A percentile compares a stretch with the other conserved stretches of the same genome.
These are phyloP conservation scores for Glycyrrhiza uralensis DNA, from an alignment of 306 rosid species.

Conservation along the genomic window DNA sequence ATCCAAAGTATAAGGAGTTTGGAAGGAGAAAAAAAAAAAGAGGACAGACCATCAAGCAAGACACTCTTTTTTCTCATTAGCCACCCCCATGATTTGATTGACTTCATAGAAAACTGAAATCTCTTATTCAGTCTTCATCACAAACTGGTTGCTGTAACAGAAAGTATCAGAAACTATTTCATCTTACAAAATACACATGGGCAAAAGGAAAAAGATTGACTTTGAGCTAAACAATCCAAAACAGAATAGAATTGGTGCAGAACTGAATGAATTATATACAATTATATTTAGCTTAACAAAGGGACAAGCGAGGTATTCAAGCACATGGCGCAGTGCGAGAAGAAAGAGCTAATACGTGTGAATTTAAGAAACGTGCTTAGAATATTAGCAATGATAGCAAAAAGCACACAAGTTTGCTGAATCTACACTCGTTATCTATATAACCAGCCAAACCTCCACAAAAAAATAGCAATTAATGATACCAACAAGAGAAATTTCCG, in stretches of 20 bases:
- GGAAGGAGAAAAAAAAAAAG: slow-evolving; percentile 1
- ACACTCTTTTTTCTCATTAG: slow-evolving; percentile 43
- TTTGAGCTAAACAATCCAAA: neutral
- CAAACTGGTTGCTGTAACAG: slow-evolving; percentile 35
- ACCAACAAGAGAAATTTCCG: neutral
- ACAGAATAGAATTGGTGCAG: neutral
- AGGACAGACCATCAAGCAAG: slow-evolving; percentile 57
- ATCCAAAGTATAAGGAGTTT: neutral
- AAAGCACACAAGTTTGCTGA: neutral
- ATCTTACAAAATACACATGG: slow-evolving; percentile 8
- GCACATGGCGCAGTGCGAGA: slow-evolving; percentile 18
- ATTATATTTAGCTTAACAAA: neutral
- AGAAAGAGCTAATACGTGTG: slow-evolving; percentile 3
- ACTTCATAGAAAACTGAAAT: slow-evolving; percentile 58
- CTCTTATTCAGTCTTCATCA: slow-evolving; percentile 45
- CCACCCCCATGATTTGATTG: slow-evolving; percentile 62
- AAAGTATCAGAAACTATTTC: slow-evolving; percentile 18
- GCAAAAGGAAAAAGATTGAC: neutral
- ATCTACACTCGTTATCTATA: neutral
- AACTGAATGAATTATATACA: neutral
- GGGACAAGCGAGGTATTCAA: neutral
- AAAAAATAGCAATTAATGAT: neutral
- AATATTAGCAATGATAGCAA: slow-evolving; percentile 18
- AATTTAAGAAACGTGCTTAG: slow-evolving; percentile 21
- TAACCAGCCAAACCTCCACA: slow-evolving; percentile 10